Evolutionary conservation across 306 rosid species (phyloP).

Genomic region (Citrullus amarus): DNA sequence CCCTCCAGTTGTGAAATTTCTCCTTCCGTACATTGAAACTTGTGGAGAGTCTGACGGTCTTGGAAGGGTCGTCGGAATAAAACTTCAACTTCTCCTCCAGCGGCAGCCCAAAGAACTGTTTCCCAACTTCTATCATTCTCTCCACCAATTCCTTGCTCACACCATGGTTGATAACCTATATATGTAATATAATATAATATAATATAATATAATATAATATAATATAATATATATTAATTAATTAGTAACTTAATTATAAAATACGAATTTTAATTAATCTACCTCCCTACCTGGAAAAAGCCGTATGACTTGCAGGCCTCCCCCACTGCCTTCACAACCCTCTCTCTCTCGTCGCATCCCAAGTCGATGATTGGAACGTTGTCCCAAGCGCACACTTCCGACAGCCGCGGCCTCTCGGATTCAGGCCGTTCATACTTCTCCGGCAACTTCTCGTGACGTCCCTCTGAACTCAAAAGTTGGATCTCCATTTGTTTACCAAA

Average conservation of each 20-base stretch:
- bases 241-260: too few relatives aligned
- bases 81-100: conserved; percentile 79
- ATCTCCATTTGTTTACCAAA: conserved; percentile 25
- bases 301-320: conserved; percentile 68
- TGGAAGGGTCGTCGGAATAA: conserved; percentile 78
- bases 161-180: conserved; percentile 29
- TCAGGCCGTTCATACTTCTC: conserved; percentile 64
- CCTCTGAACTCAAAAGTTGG: conserved; percentile 50
- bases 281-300: conserved; percentile 59
- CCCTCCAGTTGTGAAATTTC: conserved; percentile 82
- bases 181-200: too few relatives aligned
- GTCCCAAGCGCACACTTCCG: conserved; percentile 39
- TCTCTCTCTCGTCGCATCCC: conserved; percentile 20
- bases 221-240: too few relatives aligned
- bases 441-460: conserved; percentile 39
- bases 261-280: too few relatives aligned
- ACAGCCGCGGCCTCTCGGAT: conserved; percentile 66
- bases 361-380: conserved; percentile 66
- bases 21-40: conserved; percentile 76
- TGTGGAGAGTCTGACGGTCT: conserved; percentile 63
- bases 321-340: conserved; percentile 24
- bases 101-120: conserved; percentile 48
- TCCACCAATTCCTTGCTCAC: conserved; percentile 37
- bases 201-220: too few relatives aligned
- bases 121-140: conserved; percentile 36